Base-by-base conservation (phyloP, 129 eudicot species). In the Flaveria brownii region DNA sequence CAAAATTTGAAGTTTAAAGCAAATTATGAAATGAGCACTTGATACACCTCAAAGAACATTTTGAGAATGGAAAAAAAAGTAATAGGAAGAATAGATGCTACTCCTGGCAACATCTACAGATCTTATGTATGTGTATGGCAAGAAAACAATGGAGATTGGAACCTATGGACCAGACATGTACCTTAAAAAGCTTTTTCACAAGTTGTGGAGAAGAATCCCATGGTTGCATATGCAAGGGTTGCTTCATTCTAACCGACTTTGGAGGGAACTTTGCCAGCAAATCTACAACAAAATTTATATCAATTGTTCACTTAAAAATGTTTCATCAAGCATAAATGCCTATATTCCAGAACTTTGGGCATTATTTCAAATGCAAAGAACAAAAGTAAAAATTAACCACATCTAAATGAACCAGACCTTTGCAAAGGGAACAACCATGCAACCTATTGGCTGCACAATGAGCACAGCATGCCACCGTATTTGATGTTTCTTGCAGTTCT, bases 181-280 rank as follows among this genome's bases (percentile, higher is more conserved):
- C 98, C 98, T 93, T 93, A 25, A 93, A 89, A 42, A 93, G 84
- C 64, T 86, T 91, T 85, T 89, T 94, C 56, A 86, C 92, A 39
- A 89, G 93, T 72, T 91, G 88, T 60, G 84, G 86, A 46, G 92
- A 91, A 73, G 92, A 89, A 77, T 78, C 84, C 97, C 97, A 94
- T 13, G 97, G 99, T 70, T 82, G 96, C 81, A 71, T 67, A 66
- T 49, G 68, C 26, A 94, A 75, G 0, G 99, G 92, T 57, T 79
- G 84, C 83, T 77, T 87, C 97, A 86, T 91, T 77, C 81, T 43
- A 47, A 94, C 96, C 70, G 92, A 84, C 73, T 81, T 74, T 77
- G 99, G 97, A 66, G 99, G 99, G 80, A 91, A 94, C 87, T 87
- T 91, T 67, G 93, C 89, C 80, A 94, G 87, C 85, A 89, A 82